Evolutionary conservation across 768 basidiomycete genomes (phyloP), one percentile per base, ranked within the genome.

Genomic region (Mycena filopes): DNA sequence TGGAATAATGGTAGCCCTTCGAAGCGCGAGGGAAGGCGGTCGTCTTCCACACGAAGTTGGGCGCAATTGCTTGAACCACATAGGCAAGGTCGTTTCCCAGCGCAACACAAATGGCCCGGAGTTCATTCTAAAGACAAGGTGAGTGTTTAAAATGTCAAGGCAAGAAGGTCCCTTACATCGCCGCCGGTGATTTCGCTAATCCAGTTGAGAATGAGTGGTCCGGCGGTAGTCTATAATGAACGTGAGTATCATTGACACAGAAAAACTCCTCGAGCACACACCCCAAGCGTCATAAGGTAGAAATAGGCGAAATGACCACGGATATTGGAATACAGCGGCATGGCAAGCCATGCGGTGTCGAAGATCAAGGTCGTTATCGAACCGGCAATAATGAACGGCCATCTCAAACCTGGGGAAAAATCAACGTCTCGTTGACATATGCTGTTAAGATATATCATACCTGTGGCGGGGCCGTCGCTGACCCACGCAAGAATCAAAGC

Each of bases 1-100:
- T 70, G 21, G 69, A 70, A 66, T 66, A 70, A 26, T 65, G 62
- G 23, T 67, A 67, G 20, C 69, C 69, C 21, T 67, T 65, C n/a
- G 53, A 49, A 55, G 69, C 69, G 18, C 65, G 66, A 13, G 69
- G 69, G 21, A 67, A 70, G 12, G 43, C 66, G 5, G 53, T 55
- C 25, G 69, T 70, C 55, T 68, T 57, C 69, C 69, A 70, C 4
- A 70, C 63, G 36, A 70, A 70, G n/a, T 70, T 70, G 15, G 69
- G 69, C 7, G 69, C 69, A n/a, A 70, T 36, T 7, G 69, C 69
- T 55, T 70, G 69, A 29, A 68, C 69, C 5, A 65, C 49, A 47
- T 70, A 70, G 28, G 69, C 69, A 2, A 70, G 56, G 36, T 70
- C 69, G 45, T 70, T 70, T 4, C 42, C 69, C 28, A 67, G 20